Conservation (phyloP, 2,329 filamentous ascomycete species). For the Fusarium sp. region DNA sequence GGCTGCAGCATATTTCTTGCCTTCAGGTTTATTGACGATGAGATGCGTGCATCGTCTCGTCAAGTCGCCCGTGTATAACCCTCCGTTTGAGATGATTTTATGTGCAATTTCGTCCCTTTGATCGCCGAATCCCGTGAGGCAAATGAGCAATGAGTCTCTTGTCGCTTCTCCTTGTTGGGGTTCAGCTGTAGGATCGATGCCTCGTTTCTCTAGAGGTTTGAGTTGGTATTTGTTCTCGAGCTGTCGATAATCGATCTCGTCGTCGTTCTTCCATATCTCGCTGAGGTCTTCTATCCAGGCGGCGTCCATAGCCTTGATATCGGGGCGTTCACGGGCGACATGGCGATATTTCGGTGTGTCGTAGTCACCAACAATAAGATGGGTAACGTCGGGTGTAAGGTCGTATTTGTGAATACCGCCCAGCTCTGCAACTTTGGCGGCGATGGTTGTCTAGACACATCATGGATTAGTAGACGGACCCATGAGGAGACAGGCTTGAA, state of each 20-base stretch:
- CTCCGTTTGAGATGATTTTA: slow-evolving; percentile 77
- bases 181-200: slow-evolving; percentile 55
- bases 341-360: slow-evolving; percentile 95
- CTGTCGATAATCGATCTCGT: slow-evolving; percentile 77
- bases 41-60: slow-evolving; percentile 90
- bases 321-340: slow-evolving; percentile 88
- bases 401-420: slow-evolving; percentile 90
- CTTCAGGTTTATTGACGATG: slow-evolving; percentile 81
- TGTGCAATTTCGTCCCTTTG: slow-evolving; percentile 78
- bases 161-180: slow-evolving; percentile 41
- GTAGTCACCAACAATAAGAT: slow-evolving; percentile 90
- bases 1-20: slow-evolving; percentile 93
- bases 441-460: slow-evolving; percentile 64
- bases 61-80: slow-evolving; percentile 87
- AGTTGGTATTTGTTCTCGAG: slow-evolving; percentile 77
- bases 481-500: slow-evolving; percentile 21
- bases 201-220: slow-evolving; percentile 70
- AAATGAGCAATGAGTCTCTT: slow-evolving; percentile 63
- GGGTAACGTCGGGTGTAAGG: slow-evolving; percentile 94
- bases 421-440: slow-evolving; percentile 78
- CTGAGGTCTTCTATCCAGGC: slow-evolving; percentile 87
- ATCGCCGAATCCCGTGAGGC: slow-evolving; percentile 70
- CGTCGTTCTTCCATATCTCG: slow-evolving; percentile 84
- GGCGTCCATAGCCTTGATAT: slow-evolving; percentile 85
- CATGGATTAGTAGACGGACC: slow-evolving; percentile 3